Evolutionary conservation across 805 yeast species (phyloP).

Genomic region (Barnettozyma populi): DNA sequence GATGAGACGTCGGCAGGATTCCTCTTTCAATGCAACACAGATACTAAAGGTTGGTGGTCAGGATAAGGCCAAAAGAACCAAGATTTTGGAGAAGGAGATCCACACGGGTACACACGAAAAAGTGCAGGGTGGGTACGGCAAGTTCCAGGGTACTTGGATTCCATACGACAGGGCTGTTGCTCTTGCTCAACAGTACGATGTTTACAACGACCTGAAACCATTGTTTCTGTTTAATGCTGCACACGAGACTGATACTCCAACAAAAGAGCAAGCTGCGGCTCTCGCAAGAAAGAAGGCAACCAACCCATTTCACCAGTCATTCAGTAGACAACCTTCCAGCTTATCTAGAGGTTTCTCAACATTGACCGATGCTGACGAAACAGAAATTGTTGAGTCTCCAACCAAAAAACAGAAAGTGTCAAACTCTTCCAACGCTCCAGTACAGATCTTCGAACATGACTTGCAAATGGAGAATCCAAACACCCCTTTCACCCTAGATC

Average conservation of each 20-base stretch:
- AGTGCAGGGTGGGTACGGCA: constrained; percentile 80
- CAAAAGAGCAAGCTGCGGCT: constrained; percentile 42
- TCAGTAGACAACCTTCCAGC: constrained; percentile 21
- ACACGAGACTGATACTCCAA: constrained; percentile 37
- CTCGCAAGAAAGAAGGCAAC: constrained; percentile 27
- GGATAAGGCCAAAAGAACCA: constrained; percentile 73
- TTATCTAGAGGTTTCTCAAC: constrained; percentile 26
- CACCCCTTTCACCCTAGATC: constrained; percentile 44
- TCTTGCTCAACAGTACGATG: constrained; percentile 51
- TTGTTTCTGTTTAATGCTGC: constrained; percentile 47
- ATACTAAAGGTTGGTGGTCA: constrained; percentile 71
- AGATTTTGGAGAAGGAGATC: constrained; percentile 68
- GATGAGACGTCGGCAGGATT: constrained; percentile 71
- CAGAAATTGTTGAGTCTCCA: constrained; percentile 28
- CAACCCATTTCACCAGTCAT: constrained; percentile 12
- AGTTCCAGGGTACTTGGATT: constrained; percentile 86
- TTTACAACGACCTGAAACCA: constrained; percentile 57
- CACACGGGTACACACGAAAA: constrained; percentile 66
- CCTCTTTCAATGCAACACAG: constrained; percentile 83
- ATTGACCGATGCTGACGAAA: constrained; percentile 30
- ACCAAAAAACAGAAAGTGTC: constrained; percentile 29
- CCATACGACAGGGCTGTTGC: constrained; percentile 63
- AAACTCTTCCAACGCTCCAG: background rate
- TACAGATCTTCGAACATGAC: constrained; percentile 34
- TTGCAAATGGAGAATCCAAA: constrained; percentile 35